Evolutionary conservation across 176 grass and related monocot genomes (phyloP).

Genomic region (Eragrostis curvula): DNA sequence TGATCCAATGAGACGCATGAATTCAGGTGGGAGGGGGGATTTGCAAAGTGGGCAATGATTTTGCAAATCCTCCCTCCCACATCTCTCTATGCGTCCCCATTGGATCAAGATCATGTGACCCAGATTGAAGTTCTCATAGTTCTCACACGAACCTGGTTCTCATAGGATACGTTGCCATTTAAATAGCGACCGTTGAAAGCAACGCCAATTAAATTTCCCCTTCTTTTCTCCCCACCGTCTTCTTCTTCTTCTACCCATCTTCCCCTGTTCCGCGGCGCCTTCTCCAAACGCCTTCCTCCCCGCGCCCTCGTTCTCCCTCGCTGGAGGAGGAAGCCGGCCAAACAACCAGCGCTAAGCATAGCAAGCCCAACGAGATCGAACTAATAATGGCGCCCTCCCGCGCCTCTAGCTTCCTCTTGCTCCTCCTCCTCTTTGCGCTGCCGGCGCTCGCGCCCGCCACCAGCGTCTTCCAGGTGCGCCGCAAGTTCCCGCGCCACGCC

Average conservation of each 20-base stretch:
- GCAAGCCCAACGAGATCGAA: background rate
- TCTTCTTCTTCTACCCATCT: background rate
- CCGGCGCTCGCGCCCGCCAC: conserved; percentile 29
- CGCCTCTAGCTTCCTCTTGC: background rate
- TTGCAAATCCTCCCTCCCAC: no score
- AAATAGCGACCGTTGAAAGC: conserved; percentile 5
- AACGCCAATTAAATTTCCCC: background rate
- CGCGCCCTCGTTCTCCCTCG: background rate
- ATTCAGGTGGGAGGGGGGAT: no score
- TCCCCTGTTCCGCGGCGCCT: background rate
- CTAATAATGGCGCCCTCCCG: conserved; percentile 4
- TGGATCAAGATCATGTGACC: no score
- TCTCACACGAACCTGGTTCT: no score
- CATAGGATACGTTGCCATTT: no score
- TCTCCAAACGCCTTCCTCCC: background rate
- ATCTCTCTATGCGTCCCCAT: no score
- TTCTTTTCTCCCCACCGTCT: background rate
- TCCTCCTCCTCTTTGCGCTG: conserved; percentile 22
- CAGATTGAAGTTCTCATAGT: no score
- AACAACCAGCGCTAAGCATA: background rate
- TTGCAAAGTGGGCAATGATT: no score
- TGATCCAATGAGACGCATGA: no score
- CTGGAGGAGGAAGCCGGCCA: background rate
- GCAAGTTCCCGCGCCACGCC: conserved; percentile 60
- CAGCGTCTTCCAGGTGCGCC: conserved; percentile 75